These are phyloP conservation scores for Symbiodinium pilosum DNA, from an alignment of 73 alveolate species.

Conservation along the genomic window DNA sequence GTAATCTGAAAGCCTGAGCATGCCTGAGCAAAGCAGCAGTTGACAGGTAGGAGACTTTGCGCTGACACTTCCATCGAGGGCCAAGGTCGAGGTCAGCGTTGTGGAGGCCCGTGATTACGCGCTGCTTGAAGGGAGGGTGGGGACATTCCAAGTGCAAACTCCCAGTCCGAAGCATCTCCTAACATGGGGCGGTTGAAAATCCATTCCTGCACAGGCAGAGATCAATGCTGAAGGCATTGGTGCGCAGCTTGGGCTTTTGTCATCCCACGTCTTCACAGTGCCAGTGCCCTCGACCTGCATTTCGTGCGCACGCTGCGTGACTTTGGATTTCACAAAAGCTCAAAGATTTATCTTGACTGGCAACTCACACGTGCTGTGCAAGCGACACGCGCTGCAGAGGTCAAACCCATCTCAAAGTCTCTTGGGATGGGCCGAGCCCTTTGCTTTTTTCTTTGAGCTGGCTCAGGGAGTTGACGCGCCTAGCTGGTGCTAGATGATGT, in stretches of 20 bases:
- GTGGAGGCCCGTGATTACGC: slow-evolving; percentile 51
- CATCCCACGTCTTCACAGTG: background rate
- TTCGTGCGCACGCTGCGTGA: background rate
- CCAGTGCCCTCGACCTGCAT: background rate
- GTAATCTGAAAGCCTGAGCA: too few species aligned
- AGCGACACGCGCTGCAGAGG: background rate
- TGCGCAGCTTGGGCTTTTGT: background rate
- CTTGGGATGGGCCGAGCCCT: slow-evolving; percentile 21
- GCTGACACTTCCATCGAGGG: slow-evolving; percentile 43
- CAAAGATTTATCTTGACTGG: background rate
- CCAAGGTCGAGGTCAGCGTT: slow-evolving; percentile 18
- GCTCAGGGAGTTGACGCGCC: too few species aligned
- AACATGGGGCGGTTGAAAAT: background rate
- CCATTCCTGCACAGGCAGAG: slow-evolving; percentile 5
- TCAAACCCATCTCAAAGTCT: background rate
- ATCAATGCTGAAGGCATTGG: slow-evolving; percentile 26
- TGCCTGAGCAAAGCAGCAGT: too few species aligned
- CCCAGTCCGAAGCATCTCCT: too few species aligned
- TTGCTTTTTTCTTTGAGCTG: too few species aligned
- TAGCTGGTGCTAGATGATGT: too few species aligned
- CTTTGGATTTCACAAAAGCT: background rate
- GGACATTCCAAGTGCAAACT: too few species aligned
- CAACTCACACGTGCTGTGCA: too few species aligned
- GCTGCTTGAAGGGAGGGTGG: too few species aligned
- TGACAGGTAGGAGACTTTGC: slow-evolving; percentile 74